Evolutionary conservation across 2,329 filamentous ascomycete species (phyloP), one percentile per base, ranked within the genome.

Genomic region (Phyllosticta capitalensis): DNA sequence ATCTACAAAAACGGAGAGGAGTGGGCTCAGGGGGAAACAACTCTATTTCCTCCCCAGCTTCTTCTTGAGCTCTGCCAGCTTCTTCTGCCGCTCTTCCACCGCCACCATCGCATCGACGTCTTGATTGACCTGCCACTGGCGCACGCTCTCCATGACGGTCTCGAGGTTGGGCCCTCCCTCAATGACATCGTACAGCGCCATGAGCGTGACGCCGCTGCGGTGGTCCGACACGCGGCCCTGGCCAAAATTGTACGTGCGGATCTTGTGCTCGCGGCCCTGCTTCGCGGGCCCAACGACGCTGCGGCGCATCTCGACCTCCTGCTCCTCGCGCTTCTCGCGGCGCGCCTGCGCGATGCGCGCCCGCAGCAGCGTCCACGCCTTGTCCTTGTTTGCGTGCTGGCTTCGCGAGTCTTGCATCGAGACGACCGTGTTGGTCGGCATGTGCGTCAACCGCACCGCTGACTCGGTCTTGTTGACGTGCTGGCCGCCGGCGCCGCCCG

Each of bases 391-490:
- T 64, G 89, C 84, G 66, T 89, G 85, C 76, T 99, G 94, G 51
- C 90, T 96, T 58, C 94, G 83, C 57, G 86, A 87, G 71, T 99
- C 94, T 73, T 99, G 94, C 81, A 97, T 95, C 12, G 86, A 87
- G 14, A 97, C 92, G 1, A 89, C 84, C 0, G 86, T 94, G 52
- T 88, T 89, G 0, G 91, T 95, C 1, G 94, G 94, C 6, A 88
- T 74, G 76, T 99, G 94, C 1, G 92, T 97, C 67, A 99, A 80
- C 9, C 94, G 87, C 62, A 99, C 89, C 3, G 94, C 94, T 28
- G 90, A 96, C 76, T 99, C 94, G 0, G 94, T 99, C 72, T 92
- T 96, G 76, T 99, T 99, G 70, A 99, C 94, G 74, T 99, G 94
- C 76, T 99, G 94, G 0, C 94, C 94, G 30, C 94, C 94, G 0